phyloP scores from a whole-genome alignment of 192 early-diverging fungal species.

The Coemansia sp. region DNA sequence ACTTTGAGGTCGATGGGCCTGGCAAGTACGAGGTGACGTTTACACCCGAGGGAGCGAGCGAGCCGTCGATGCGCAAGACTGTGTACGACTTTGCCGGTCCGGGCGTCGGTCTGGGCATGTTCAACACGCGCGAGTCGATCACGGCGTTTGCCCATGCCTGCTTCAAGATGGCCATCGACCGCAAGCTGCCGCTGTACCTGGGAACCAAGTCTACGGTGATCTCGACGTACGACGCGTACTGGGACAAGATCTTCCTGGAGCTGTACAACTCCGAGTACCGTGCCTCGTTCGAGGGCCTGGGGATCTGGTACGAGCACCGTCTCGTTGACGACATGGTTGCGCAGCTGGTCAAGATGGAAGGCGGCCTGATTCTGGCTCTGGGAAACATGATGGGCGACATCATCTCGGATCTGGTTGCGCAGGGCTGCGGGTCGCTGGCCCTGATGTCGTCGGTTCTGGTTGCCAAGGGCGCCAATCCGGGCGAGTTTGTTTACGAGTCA shows the following conservation, averaged over 20 bases:
- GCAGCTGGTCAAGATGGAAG: constrained; percentile 91
- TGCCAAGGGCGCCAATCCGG: constrained; percentile 87
- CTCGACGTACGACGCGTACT: constrained; percentile 94
- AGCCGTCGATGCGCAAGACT: constrained; percentile 59
- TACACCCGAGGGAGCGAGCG: constrained; percentile 77
- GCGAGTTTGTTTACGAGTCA: constrained; percentile 71
- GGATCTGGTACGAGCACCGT: constrained; percentile 98
- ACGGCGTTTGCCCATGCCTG: constrained; percentile 91
- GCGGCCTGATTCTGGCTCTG: constrained; percentile 91
- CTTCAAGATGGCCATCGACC: constrained; percentile 88
- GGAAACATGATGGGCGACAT: constrained; percentile 98
- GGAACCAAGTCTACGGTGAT: constrained; percentile 97
- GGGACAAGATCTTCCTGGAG: constrained; percentile 95
- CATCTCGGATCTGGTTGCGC: constrained; percentile 94
- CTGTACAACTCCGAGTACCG: constrained; percentile 87
- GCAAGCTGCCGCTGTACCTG: constrained; percentile 91
- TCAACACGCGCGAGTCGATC: constrained; percentile 91
- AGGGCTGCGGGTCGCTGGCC: constrained; percentile 91
- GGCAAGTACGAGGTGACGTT: constrained; percentile 91
- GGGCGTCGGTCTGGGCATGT: constrained; percentile 96
- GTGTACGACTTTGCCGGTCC: constrained; percentile 84
- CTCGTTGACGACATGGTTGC: constrained; percentile 99
- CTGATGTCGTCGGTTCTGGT: constrained; percentile 96
- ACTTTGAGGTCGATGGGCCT: constrained; percentile 87
- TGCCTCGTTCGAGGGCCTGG: constrained; percentile 72